Evolutionary conservation across 2,329 filamentous ascomycete species (phyloP), one percentile per base, ranked within the genome.

Genomic region (Penicillium italicum): DNA sequence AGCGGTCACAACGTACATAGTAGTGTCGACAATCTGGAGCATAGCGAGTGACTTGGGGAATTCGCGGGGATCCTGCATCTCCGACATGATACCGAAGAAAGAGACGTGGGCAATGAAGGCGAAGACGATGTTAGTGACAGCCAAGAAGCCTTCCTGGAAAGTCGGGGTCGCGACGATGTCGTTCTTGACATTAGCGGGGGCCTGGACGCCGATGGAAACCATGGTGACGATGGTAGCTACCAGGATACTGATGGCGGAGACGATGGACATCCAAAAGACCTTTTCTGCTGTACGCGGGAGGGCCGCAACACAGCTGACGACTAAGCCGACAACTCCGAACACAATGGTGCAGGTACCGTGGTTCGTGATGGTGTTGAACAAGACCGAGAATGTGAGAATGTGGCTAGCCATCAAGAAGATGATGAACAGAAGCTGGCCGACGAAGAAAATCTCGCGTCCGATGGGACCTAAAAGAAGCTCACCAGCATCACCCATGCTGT

Each of bases 351-450:
- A 88, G 1, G 80, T 78, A 0, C 77, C 80, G 57, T 86, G 79
- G 5, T 81, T 71, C 7, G 83, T 84, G 45, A 89, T 75, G 50
- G 79, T 83, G 61, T 84, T 84, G 67, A 88, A 81, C 64, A 85
- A 84, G 62, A 89, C 85, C 24, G 80, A 80, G 59, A 88, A 88
- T 0, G 85, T 87, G 56, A 89, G 74, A 55, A 87, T 79, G 71
- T 90, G 87, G 12, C 85, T 86, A 42, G 81, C 85, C 69, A 86
- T 84, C 60, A 87, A 80, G 73, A 89, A 87, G 58, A 86, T 75
- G 43, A 89, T 76, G 69, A 88, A 82, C 11, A 88, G 71, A 4
- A 80, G 72, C 61, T 87, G 85, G 62, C 82, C 84, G 59, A 76
- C 71, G 34, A 83, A 85, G 42, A 86, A 77, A 30, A 89, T 58